Evolutionary conservation across 139 green algal genomes (phyloP).

Genomic region (Marvania coccoides): DNA sequence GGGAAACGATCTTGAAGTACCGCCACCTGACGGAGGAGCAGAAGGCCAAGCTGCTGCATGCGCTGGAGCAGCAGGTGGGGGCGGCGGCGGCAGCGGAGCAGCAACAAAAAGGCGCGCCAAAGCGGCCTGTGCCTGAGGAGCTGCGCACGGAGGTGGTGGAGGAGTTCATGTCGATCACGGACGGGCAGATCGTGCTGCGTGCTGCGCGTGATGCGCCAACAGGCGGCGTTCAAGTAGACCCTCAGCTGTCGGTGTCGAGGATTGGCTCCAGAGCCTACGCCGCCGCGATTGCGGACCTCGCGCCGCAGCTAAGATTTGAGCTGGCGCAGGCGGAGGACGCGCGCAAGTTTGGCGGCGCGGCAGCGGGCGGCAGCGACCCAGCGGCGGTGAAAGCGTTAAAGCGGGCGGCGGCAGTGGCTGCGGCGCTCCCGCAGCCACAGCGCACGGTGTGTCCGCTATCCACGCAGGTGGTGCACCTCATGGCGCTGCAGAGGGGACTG

Average conservation of each 20-base stretch:
- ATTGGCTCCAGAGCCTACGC: constrained; percentile 66
- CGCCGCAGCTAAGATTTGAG: constrained; percentile 50
- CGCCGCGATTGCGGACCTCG: constrained; percentile 52
- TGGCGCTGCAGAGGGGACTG: constrained; percentile 21
- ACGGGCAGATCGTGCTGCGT: constrained; percentile 67
- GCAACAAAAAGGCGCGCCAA: constrained; percentile 1
- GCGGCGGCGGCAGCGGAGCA: background rate
- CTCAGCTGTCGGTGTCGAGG: constrained; percentile 56
- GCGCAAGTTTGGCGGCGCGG: constrained; percentile 21
- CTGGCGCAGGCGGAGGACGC: constrained; percentile 48
- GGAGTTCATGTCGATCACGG: constrained; percentile 89
- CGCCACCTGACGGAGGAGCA: constrained; percentile 60
- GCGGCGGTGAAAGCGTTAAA: constrained; percentile 17
- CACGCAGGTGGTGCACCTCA: constrained; percentile 23
- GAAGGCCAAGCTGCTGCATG: constrained; percentile 56
- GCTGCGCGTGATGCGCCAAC: constrained; percentile 7
- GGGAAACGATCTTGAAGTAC: constrained; percentile 55
- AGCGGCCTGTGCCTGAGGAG: constrained; percentile 5
- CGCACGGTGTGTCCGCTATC: constrained; percentile 6
- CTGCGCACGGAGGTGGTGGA: constrained; percentile 57
- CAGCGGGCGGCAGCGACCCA: background rate
- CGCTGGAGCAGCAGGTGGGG: constrained; percentile 27
- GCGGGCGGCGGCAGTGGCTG: constrained; percentile 13
- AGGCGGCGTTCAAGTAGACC: constrained; percentile 33
- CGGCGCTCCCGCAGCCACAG: constrained; percentile 19